Percentiles rank a stretch among this genome's conserved stretches.
phyloP scores from a whole-genome alignment of 1,284 basidiomycete species.

The Austroboletus niveus region DNA sequence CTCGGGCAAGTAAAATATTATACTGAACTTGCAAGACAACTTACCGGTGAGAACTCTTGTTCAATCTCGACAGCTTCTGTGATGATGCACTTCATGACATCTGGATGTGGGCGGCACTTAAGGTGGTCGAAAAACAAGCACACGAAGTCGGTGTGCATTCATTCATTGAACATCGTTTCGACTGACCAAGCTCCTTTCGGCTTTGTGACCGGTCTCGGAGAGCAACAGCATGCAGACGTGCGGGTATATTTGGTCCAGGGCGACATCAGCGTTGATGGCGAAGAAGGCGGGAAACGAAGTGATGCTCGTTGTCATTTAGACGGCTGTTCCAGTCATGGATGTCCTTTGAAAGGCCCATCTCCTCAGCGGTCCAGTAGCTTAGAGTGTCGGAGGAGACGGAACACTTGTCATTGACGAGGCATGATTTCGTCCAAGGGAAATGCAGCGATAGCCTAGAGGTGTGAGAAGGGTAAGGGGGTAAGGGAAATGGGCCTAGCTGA shows the following conservation, averaged over 20 bases:
- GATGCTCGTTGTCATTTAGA: no score
- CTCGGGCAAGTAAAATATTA: not conserved
- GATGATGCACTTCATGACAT: conserved; percentile 74
- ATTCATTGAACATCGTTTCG: conserved; percentile 57
- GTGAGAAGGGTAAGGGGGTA: no score
- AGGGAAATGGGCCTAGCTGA: no score
- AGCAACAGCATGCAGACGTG: not conserved
- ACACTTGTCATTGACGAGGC: no score
- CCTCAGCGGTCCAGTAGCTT: no score
- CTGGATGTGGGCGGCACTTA: conserved; percentile 75
- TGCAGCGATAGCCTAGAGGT: no score
- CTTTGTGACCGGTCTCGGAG: not conserved
- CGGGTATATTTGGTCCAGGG: conserved; percentile 1
- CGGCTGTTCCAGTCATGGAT: no score
- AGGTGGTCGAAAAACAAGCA: conserved; percentile 93
- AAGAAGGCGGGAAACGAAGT: no score
- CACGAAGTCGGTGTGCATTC: conserved; percentile 98
- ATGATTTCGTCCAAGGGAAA: no score
- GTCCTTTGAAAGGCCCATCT: no score
- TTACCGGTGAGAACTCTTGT: conserved; percentile 75
- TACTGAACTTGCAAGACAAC: not conserved
- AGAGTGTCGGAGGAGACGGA: no score
- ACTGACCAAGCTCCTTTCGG: no score
- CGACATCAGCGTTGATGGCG: not conserved
- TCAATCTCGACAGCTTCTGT: conserved; percentile 84